Conservation (phyloP, 805 yeast species). For the Ogataea paradorogensis region DNA sequence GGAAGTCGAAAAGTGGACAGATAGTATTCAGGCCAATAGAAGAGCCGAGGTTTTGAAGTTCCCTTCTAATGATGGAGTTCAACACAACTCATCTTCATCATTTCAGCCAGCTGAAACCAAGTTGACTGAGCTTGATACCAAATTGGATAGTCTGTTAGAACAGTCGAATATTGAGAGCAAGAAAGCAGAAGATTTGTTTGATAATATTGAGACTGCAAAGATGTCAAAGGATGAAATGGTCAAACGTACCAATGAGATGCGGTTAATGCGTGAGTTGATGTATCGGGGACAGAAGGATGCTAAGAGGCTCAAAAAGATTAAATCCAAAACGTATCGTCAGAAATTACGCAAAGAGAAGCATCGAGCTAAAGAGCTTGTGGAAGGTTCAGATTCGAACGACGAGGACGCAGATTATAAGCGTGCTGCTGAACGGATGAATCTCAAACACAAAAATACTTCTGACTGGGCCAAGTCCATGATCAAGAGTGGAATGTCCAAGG, state of each 20-base stretch:
- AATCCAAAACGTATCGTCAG: conserved; percentile 84
- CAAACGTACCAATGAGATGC: conserved; percentile 74
- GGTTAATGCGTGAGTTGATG: conserved; percentile 94
- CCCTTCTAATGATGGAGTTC: conserved; percentile 51
- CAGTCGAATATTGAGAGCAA: conserved; percentile 71
- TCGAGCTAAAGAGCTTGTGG: conserved; percentile 65
- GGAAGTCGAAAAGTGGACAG: conserved; percentile 87
- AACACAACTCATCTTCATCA: conserved; percentile 49
- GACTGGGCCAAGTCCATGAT: conserved; percentile 91
- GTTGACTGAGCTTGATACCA: conserved; percentile 61
- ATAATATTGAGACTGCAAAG: conserved; percentile 79
- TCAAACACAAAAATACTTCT: conserved; percentile 84
- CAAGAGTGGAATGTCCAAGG: conserved; percentile 86
- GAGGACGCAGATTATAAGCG: conserved; percentile 72
- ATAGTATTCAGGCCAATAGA: conserved; percentile 72
- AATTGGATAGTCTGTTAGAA: conserved; percentile 56
- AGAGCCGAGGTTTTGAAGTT: conserved; percentile 82
- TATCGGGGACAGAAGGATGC: conserved; percentile 92
- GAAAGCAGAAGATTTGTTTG: conserved; percentile 76
- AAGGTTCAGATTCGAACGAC: conserved; percentile 50
- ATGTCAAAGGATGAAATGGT: conserved; percentile 75
- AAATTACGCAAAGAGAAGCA: conserved; percentile 81
- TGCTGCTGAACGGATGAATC: conserved; percentile 89
- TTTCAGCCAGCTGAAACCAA: conserved; percentile 50
- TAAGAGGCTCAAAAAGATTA: conserved; percentile 88